Evolutionary conservation across 1,284 basidiomycete genomes (phyloP).

Genomic region (Volvariella volvacea): DNA sequence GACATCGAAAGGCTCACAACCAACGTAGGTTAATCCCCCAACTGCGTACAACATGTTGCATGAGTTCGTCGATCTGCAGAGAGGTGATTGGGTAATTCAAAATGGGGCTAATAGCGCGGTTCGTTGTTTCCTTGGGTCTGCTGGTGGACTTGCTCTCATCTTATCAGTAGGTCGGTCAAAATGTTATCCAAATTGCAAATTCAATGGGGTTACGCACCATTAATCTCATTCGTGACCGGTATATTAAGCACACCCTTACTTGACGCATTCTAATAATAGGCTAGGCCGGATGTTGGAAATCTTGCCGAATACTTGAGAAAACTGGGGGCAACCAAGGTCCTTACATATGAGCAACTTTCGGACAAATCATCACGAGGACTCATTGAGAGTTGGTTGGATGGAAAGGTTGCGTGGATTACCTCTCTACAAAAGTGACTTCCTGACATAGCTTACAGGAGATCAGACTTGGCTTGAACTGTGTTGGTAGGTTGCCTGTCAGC

Average conservation of each 20-base stretch:
- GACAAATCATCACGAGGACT: slow-evolving; percentile 45
- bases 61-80: slow-evolving; percentile 55
- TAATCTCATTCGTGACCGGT: slow-evolving; percentile 75
- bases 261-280: background rate
- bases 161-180: slow-evolving; percentile 58
- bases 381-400: slow-evolving; percentile 54
- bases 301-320: slow-evolving; percentile 32
- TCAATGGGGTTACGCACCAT: slow-evolving; percentile 62
- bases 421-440: too few species aligned
- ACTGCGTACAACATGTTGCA: slow-evolving; percentile 79
- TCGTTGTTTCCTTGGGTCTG: slow-evolving; percentile 16
- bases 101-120: slow-evolving; percentile 85
- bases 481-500: slow-evolving; percentile 29
- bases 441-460: slow-evolving; percentile 34
- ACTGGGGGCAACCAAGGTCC: slow-evolving; percentile 68
- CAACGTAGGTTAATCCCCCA: slow-evolving; percentile 69
- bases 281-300: too few species aligned
- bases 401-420: slow-evolving; percentile 32
- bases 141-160: background rate
- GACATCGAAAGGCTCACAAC: background rate
- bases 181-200: slow-evolving; percentile 77
- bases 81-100: slow-evolving; percentile 74
- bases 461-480: slow-evolving; percentile 72
- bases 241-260: slow-evolving; percentile 8
- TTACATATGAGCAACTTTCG: slow-evolving; percentile 66